Base-by-base conservation (phyloP, 2,329 filamentous ascomycete species). In the Trichoderma harzianum region DNA sequence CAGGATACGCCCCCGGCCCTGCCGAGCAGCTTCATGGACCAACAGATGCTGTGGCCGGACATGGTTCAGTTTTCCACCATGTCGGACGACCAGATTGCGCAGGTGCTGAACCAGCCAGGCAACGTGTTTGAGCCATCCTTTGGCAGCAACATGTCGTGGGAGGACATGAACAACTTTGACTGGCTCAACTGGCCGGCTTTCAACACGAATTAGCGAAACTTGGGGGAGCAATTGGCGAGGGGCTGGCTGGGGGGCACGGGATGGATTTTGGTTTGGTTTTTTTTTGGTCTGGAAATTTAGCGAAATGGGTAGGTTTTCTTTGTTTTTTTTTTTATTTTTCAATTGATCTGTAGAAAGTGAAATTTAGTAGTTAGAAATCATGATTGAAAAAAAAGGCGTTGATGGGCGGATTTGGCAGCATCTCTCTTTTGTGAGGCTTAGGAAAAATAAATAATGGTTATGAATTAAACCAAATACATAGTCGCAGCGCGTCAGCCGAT, bases 41-140 rank as follows among this genome's bases (percentile, higher is more conserved):
- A 80, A 58, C 75, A 76, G 3, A 62, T 77, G 6, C 72, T 84
- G 10, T 86, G 85, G 83, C 77, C 83, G 0, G 86, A 88, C 72
- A 84, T 87, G 5, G 76, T 91, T 26, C 88, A 89, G 28, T 91
- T 92, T 77, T 91, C 89, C 3, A 84, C 89, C 36, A 92, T 92
- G 90, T 92, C 90, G 1, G 89, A 91, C 71, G 86, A 91, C 72
- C 89, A 92, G 77, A 90, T 92, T 61, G 85, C 89, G 6, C 89
- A 91, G 74, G 88, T 90, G 5, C 84, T 92, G 32, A 91, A 90
- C 76, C 86, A 88, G 73, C 88, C 89, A 0, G 89, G 87, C 5
- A 86, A 89, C 30, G 86, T 86, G 18, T 87, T 91, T 73, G 87
- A 89, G 21, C 83, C 85, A 1, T 84, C 83, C 3, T 84, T 88